Percentiles rank a stretch among this genome's conserved stretches.
phyloP scores from a whole-genome alignment of 2,329 filamentous ascomycete genomes.

The Fusarium veterinarium region DNA sequence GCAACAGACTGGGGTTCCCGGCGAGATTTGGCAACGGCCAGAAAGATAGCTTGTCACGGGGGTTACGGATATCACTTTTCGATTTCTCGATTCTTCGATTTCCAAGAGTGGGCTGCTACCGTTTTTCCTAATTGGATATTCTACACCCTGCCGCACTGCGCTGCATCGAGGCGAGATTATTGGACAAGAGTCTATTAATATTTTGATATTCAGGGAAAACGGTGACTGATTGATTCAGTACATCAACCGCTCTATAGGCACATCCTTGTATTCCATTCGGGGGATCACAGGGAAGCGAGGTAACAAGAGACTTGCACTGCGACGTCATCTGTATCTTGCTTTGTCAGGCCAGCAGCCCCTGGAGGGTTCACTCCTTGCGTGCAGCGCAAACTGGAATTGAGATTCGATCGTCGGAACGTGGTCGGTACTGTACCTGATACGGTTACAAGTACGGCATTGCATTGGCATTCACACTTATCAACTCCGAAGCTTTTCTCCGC shows the following conservation, averaged over 20 bases:
- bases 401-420: slow-evolving; percentile 27
- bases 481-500: slow-evolving; percentile 42
- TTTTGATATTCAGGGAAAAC: slow-evolving; percentile 8
- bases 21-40: slow-evolving; percentile 29
- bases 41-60: slow-evolving; percentile 28
- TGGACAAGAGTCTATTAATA: slow-evolving; percentile 33
- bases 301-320: slow-evolving; percentile 22
- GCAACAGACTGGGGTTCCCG: slow-evolving; percentile 28
- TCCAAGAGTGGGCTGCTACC: slow-evolving; percentile 12
- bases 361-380: slow-evolving; percentile 29
- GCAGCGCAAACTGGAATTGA: slow-evolving; percentile 12
- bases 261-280: slow-evolving; percentile 15
- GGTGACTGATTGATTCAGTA: slow-evolving; percentile 25
- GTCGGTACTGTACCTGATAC: slow-evolving; percentile 14
- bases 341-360: slow-evolving; percentile 34
- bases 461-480: slow-evolving; percentile 17
- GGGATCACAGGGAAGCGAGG: slow-evolving; percentile 26
- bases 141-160: slow-evolving; percentile 18
- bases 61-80: slow-evolving; percentile 33
- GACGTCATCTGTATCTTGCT: slow-evolving; percentile 36
- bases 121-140: slow-evolving; percentile 26
- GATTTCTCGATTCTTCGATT: slow-evolving; percentile 35
- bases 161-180: slow-evolving; percentile 6
- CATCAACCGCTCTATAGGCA: background rate
- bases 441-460: slow-evolving; percentile 36